Evolutionary conservation across 257 asterid genomes (phyloP).

Genomic region (Rubia yunnanensis): DNA sequence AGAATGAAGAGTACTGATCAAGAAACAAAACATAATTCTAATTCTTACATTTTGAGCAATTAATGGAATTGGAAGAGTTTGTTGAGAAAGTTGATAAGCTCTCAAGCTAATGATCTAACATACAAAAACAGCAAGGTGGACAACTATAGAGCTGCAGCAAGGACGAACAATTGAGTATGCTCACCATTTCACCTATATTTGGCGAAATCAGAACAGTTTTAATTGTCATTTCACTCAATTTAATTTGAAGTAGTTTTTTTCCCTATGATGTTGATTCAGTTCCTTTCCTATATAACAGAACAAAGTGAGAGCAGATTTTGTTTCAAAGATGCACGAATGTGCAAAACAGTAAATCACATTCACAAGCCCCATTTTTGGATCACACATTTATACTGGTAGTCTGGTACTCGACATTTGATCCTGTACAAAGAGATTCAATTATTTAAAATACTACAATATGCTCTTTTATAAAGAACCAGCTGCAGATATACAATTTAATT

Average conservation of each 20-base stretch:
- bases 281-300: neutral
- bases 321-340: neutral
- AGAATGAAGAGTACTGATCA: constrained; percentile 12
- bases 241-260: neutral
- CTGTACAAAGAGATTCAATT: neutral
- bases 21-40: neutral
- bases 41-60: neutral
- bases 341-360: neutral
- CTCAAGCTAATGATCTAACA: neutral
- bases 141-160: neutral
- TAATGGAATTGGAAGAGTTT: neutral
- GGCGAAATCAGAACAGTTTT: neutral
- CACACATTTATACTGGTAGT: neutral
- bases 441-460: no score
- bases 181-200: neutral
- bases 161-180: neutral
- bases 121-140: neutral
- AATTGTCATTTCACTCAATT: neutral
- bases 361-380: neutral
- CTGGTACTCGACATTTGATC: neutral
- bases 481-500: neutral
- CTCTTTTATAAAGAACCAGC: neutral
- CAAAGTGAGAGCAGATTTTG: neutral
- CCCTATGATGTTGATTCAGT: neutral
- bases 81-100: neutral